A percentile compares a stretch with the other conserved stretches of the same genome.
Evolutionary conservation across 2,329 filamentous ascomycete species (phyloP).

Genomic region (Claviceps pazoutovae): DNA sequence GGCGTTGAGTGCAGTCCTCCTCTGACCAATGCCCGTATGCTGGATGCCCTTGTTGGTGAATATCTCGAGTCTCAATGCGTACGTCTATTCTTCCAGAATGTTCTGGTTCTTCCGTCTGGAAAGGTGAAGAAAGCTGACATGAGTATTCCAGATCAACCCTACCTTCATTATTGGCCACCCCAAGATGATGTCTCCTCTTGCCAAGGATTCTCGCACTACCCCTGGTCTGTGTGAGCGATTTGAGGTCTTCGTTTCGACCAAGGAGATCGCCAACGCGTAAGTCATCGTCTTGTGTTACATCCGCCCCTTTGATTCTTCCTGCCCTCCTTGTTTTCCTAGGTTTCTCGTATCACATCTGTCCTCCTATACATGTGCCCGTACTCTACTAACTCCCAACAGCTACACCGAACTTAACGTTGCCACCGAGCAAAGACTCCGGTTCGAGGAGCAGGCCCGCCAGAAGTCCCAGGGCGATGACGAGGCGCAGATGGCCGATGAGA

Average conservation of each 20-base stretch:
- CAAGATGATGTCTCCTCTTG: conserved; percentile 68
- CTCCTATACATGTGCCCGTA: neutral
- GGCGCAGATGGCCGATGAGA: conserved; percentile 91
- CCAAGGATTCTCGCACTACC: conserved; percentile 79
- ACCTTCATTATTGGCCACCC: conserved; percentile 51
- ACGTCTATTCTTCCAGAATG: conserved; percentile 6
- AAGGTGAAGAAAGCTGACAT: neutral
- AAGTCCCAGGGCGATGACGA: conserved; percentile 96
- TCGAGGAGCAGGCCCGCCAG: conserved; percentile 85
- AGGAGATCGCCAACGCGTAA: conserved; percentile 79
- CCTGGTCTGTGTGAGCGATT: conserved; percentile 90
- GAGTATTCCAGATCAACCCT: conserved; percentile 49
- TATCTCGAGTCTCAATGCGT: conserved; percentile 85
- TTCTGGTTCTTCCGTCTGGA: neutral
- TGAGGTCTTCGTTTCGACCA: conserved; percentile 69
- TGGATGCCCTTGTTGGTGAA: conserved; percentile 87
- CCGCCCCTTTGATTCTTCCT: too few species aligned
- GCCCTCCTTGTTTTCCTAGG: neutral
- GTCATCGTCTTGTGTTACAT: conserved; percentile 2
- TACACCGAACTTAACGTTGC: conserved; percentile 93
- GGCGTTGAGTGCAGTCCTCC: conserved; percentile 83
- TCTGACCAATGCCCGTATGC: conserved; percentile 86
- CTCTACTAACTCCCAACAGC: conserved; percentile 7
- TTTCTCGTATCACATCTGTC: neutral
- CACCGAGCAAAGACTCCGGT: conserved; percentile 76